Evolutionary conservation across 177 flowering plant genomes (phyloP), one percentile per base, ranked within the genome.

Genomic region (Vitis hybrid): DNA sequence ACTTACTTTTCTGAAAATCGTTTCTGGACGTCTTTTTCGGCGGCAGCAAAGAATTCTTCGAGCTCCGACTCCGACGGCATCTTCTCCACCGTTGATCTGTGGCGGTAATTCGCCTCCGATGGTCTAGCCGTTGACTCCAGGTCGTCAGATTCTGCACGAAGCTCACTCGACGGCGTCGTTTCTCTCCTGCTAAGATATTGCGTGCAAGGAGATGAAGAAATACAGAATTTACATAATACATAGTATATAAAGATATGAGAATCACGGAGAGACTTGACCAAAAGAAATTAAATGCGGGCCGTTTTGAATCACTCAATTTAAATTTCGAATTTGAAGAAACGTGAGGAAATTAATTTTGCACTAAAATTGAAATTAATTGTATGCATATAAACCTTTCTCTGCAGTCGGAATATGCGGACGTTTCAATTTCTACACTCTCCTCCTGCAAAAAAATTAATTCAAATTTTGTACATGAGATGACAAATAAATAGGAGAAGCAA

Each of bases 41-140:
- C 81, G 10, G 40, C 67, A 6, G 77, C 60, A 67, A 82, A 82
- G 76, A 82, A 82, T 61, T 79, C 85, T 21, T 78, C 82, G n/a
- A 81, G 27, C 58, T 81, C 84, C 13, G 72, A 21, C 52, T 72
- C 75, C 40, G 77, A 48, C 7, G 85, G 81, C 77, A 67, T 72
- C 62, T 65, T 69, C 63, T 19, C 63, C 48, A 8, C 71, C 15
- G 66, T 11, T 68, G 70, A 68, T 71, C 61, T 60, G 15, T 60
- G 14, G 70, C 62, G 32, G 18, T 50, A 32, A 35, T 64, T 60
- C n/a, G 51, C 64, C 69, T 60, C 72, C 14, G 67, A 50, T 11
- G 74, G 61, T 18, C 12, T 68, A 4, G 76, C 56, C 24, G 75
- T 58, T 16, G 82, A 76, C 13, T 73, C 79, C 72, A 66, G 27